Percentiles rank a stretch among this genome's conserved stretches.
phyloP scores from a whole-genome alignment of 2,329 filamentous ascomycete genomes.

The Nannizziopsis barbatae region DNA sequence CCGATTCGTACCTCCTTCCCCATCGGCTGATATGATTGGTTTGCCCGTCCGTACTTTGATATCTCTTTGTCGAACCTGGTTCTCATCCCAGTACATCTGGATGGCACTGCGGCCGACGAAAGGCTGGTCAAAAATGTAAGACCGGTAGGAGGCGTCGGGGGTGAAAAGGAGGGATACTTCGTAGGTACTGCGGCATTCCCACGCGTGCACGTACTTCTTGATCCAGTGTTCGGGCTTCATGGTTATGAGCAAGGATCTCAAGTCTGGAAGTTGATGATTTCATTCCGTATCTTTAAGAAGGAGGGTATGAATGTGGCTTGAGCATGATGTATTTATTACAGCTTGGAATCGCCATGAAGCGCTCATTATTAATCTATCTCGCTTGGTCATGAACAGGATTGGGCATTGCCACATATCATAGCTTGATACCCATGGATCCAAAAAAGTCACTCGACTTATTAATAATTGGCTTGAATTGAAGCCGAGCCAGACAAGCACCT shows the following conservation, averaged over 20 bases:
- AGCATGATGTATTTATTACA: neutral
- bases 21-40: neutral
- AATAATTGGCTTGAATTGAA: too few species aligned
- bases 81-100: slow-evolving; percentile 5
- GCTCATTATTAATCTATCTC: too few species aligned
- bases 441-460: too few species aligned
- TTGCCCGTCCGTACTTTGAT: slow-evolving; percentile 1
- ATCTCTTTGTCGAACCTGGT: neutral
- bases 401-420: too few species aligned
- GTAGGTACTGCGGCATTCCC: slow-evolving; percentile 1
- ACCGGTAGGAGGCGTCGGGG: slow-evolving; percentile 1
- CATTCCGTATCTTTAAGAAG: neutral
- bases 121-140: slow-evolving; percentile 4
- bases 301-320: neutral
- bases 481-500: too few species aligned
- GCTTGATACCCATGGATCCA: too few species aligned
- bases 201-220: slow-evolving; percentile 1
- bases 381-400: too few species aligned
- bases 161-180: slow-evolving; percentile 1
- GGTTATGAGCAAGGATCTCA: neutral
- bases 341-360: too few species aligned
- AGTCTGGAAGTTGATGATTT: neutral
- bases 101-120: slow-evolving; percentile 3
- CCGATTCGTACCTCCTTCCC: neutral
- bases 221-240: slow-evolving; percentile 5